Evolutionary conservation across 192 early-diverging fungal species (phyloP).

Genomic region (Pecoramyces ruminantium): DNA sequence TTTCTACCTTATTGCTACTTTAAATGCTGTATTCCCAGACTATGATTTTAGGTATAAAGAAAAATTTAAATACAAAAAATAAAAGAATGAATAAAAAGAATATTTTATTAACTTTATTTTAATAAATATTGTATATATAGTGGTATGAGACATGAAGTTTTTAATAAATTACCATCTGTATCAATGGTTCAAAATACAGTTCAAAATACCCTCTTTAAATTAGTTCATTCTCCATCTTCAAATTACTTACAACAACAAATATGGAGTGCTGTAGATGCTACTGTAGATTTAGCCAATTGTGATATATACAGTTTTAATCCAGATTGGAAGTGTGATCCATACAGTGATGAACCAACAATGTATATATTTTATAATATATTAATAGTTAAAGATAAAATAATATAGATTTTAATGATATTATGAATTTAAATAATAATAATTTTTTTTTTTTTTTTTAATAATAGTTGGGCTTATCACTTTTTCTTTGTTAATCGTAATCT

Average conservation of each 20-base stretch:
- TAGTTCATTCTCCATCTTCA: constrained; percentile 47
- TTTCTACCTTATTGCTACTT: constrained; percentile 85
- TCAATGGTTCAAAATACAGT: constrained; percentile 63
- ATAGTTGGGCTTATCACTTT: constrained; percentile 90
- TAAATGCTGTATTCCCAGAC: constrained; percentile 92
- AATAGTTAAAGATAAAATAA: no score
- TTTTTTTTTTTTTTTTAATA: no score
- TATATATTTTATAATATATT: constrained; percentile 23
- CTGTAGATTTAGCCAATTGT: constrained; percentile 64
- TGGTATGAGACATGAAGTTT: constrained; percentile 63
- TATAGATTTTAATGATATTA: no score
- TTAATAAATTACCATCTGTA: constrained; percentile 54
- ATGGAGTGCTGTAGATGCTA: constrained; percentile 77
- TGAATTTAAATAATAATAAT: no score
- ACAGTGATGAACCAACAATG: constrained; percentile 73
- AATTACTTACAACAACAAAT: constrained; percentile 42
- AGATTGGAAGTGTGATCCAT: constrained; percentile 73
- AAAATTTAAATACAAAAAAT: no score
- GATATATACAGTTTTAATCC: constrained; percentile 86
- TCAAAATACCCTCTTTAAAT: constrained; percentile 69
- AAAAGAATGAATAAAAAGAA: no score
- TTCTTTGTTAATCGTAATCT: constrained; percentile 87
- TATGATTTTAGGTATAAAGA: constrained; percentile 77
- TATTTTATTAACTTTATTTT: no score
- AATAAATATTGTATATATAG: constrained; percentile 12